Percentiles rank a stretch among this genome's conserved stretches.
Conservation (phyloP, 75 land plant species). For the Cunninghamia lanceolata region DNA sequence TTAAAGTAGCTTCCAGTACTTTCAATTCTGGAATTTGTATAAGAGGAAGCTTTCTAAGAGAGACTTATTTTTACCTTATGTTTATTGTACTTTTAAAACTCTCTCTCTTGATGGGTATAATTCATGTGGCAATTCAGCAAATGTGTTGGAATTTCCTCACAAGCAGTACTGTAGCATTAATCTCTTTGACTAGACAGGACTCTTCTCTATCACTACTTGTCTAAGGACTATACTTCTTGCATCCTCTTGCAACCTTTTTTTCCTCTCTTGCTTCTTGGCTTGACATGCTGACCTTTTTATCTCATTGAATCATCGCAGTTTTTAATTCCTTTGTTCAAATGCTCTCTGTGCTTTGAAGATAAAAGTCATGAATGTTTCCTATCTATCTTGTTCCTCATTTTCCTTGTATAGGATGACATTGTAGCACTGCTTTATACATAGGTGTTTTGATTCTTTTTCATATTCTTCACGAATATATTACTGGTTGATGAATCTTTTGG, state of each 20-base stretch:
- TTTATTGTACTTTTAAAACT: background rate
- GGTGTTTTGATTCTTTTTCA: too few species aligned
- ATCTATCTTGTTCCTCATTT: too few species aligned
- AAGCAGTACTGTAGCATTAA: background rate
- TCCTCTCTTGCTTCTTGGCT: background rate
- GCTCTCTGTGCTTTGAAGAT: too few species aligned
- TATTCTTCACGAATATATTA: background rate
- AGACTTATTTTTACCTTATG: background rate
- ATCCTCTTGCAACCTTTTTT: background rate
- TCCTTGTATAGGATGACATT: too few species aligned
- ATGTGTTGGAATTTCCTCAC: background rate
- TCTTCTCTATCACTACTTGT: background rate
- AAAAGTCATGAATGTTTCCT: too few species aligned
- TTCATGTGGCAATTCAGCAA: background rate
- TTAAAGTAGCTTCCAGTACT: background rate
- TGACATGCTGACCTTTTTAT: background rate
- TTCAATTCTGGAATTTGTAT: background rate
- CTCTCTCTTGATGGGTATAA: background rate
- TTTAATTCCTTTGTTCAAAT: background rate
- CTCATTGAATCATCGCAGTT: background rate
- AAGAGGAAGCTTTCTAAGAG: background rate
- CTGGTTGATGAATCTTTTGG: background rate
- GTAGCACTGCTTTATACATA: too few species aligned
- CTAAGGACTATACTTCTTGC: background rate
- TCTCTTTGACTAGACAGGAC: background rate